These are phyloP conservation scores for Talaromyces wortmannii DNA, from an alignment of 495 filamentous ascomycete species.

Conservation along the genomic window DNA sequence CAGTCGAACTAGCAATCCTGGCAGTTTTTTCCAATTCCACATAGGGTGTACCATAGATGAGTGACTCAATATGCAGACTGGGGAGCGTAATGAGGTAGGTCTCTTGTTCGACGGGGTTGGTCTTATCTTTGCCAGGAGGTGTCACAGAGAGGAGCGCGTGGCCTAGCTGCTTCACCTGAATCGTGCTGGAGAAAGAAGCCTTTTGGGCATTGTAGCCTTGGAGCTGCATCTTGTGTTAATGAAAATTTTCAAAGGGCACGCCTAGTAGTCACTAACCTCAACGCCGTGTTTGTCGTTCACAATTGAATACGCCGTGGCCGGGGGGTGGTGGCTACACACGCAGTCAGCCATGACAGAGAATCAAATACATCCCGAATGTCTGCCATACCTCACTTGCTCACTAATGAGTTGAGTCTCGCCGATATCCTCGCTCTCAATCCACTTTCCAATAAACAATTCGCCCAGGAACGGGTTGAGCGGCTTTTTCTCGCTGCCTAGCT, in stretches of 20 bases:
- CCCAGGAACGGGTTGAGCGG: constrained; percentile 88
- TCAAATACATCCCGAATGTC: not conserved
- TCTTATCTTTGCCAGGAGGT: constrained; percentile 41
- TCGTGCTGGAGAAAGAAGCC: constrained; percentile 85
- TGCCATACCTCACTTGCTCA: constrained; percentile 69
- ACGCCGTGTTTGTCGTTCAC: constrained; percentile 79
- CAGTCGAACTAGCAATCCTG: constrained; percentile 77
- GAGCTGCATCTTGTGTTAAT: constrained; percentile 34
- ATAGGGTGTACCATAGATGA: constrained; percentile 86
- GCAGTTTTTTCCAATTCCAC: constrained; percentile 80
- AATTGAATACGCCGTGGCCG: constrained; percentile 90
- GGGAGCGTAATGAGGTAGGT: constrained; percentile 89
- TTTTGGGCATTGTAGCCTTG: constrained; percentile 99
- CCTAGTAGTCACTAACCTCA: constrained; percentile 33
- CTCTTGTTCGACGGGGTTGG: constrained; percentile 45
- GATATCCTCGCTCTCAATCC: constrained; percentile 59
- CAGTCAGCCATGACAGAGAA: not conserved
- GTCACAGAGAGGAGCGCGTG: constrained; percentile 82
- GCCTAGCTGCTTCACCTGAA: constrained; percentile 93
- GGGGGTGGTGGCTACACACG: constrained; percentile 83
- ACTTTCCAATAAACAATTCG: constrained; percentile 84
- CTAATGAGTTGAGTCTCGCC: constrained; percentile 67
- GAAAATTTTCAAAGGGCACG: not conserved
- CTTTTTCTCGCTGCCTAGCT: constrained; percentile 94
- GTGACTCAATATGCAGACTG: constrained; percentile 84